Evolutionary conservation across 2,329 filamentous ascomycete species (phyloP), one percentile per base, ranked within the genome.

Genomic region (Penicillium freii): DNA sequence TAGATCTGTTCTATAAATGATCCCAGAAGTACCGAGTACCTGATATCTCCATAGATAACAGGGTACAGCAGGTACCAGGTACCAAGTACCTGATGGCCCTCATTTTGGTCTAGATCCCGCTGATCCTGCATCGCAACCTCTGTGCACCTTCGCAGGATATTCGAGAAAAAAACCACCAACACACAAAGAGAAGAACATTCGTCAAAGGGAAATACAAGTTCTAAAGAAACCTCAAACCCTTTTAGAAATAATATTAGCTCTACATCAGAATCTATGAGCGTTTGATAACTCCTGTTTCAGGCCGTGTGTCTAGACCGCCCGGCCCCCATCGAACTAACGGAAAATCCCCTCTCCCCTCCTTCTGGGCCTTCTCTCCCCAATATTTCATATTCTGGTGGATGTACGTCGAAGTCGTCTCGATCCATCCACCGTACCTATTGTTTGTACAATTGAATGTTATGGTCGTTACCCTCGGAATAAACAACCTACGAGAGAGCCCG

Each of bases 231-330:
- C 27, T 40, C 21, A 51, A 33, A 13, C 15, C 19, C 8, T 38
- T 13, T n/a, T 11, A 34, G 19, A 17, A 45, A 49, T 23, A 33
- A 36, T 4, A 34, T 15, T 17, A 10, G 15, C n/a, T 49, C 21
- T 19, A 10, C 13, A 19, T 43, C 21, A 46, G 19, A 56, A 53
- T 58, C 54, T 13, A n/a, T n/a, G 9, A 47, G 29, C 15, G 21
- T 17, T 19, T 39, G n/a, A 47, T 11, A n/a, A 44, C 56, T 56
- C 46, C 45, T 54, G 62, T 68, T 67, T 67, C 59, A 66, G 59
- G 50, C 54, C 59, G 49, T 59, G 49, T 60, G 68, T 71, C 70
- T 71, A 71, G 70, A 71, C 70, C 69, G 63, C 68, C 63, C 68
- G 59, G 65, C 67, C 59, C 54, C 66, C 64, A 55, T 62, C 62